Conservation (phyloP, 768 basidiomycete species). For the Suillus paluster region DNA sequence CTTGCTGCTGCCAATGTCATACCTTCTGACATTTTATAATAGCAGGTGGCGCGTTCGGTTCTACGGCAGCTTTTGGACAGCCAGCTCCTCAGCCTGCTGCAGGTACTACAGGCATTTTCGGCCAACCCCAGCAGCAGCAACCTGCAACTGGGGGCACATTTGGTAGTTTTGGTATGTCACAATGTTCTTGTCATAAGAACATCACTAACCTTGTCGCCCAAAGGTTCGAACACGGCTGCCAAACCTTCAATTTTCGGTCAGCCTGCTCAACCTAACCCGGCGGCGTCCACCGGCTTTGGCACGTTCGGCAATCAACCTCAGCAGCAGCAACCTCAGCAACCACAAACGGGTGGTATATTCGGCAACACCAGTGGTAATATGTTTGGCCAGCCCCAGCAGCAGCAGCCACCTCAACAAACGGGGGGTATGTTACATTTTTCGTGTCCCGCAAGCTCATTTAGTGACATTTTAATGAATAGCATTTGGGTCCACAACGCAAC, state of each 20-base stretch:
- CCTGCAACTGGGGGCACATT: constrained; percentile 38
- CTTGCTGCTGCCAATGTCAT: background rate
- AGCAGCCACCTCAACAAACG: constrained; percentile 38
- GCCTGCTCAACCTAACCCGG: constrained; percentile 38
- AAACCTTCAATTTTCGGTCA: constrained; percentile 58
- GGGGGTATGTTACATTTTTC: constrained; percentile 36
- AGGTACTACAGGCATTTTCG: constrained; percentile 33
- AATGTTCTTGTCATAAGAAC: background rate
- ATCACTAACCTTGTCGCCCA: background rate
- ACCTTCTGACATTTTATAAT: constrained; percentile 10
- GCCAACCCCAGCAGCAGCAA: constrained; percentile 40
- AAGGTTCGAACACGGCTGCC: constrained; percentile 38
- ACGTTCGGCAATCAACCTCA: constrained; percentile 29
- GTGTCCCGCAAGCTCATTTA: constrained; percentile 25
- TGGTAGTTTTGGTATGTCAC: constrained; percentile 41
- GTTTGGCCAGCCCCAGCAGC: constrained; percentile 41
- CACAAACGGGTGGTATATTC: constrained; percentile 30
- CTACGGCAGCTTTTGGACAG: constrained; percentile 31
- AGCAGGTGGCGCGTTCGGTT: constrained; percentile 26
- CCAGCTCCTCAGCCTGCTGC: constrained; percentile 26
- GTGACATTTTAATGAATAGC: background rate
- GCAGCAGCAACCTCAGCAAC: constrained; percentile 24
- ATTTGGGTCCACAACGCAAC: constrained; percentile 27
- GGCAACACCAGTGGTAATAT: constrained; percentile 29
- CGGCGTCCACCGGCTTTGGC: constrained; percentile 44